Evolutionary conservation across 169 alveolate genomes (phyloP).

Genomic region (Toxoplasma gondii): DNA sequence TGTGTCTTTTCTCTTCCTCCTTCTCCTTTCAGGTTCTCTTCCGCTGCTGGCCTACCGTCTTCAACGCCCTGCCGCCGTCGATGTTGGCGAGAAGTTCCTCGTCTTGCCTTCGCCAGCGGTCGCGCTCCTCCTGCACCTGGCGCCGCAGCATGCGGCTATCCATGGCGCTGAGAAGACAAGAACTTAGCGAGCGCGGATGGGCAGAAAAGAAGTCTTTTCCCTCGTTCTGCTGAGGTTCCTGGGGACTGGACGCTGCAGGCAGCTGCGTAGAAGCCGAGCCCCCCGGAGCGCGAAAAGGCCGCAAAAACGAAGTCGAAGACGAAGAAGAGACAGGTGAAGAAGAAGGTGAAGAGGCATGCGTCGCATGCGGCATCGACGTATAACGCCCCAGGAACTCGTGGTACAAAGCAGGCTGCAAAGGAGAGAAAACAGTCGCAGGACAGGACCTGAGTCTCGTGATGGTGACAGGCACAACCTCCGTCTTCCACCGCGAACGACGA

Average conservation of each 20-base stretch:
- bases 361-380: neutral
- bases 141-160: neutral
- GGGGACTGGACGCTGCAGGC: neutral
- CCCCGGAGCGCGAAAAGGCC: neutral
- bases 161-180: neutral
- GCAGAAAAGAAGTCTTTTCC: neutral
- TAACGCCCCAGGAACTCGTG: neutral
- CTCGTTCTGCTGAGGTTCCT: neutral
- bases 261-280: neutral
- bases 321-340: neutral
- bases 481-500: neutral
- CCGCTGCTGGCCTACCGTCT: neutral
- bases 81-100: neutral
- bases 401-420: constrained; percentile 6
- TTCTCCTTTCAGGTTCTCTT: neutral
- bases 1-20: too few relatives aligned
- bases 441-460: neutral
- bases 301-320: neutral
- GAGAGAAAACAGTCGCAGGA: neutral
- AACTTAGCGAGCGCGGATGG: neutral
- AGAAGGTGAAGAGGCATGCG: neutral
- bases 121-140: neutral
- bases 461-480: neutral
- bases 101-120: neutral
- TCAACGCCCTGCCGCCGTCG: neutral